Evolutionary conservation across 2,329 filamentous ascomycete species (phyloP).

Genomic region (Neonectria sp.): DNA sequence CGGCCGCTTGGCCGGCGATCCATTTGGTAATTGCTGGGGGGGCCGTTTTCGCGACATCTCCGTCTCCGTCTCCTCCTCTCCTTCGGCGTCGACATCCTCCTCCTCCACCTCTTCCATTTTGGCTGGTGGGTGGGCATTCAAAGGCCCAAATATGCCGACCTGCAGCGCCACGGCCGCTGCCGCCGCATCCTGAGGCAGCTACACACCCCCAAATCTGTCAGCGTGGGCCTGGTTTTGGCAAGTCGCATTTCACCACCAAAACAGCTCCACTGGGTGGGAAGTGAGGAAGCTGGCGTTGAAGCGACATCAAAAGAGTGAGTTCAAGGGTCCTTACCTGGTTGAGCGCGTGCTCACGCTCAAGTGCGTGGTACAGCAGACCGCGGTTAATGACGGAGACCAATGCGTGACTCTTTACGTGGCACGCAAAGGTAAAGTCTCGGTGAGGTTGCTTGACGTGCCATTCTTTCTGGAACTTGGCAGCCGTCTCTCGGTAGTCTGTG

Average conservation of each 20-base stretch:
- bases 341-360: conserved; percentile 69
- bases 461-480: conserved; percentile 78
- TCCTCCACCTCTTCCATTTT: conserved; percentile 54
- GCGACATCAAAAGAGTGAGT: conserved; percentile 18
- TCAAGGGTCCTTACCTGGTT: conserved; percentile 61
- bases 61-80: conserved; percentile 57
- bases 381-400: conserved; percentile 75
- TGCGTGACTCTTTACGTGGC: conserved; percentile 75
- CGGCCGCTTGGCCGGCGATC: conserved; percentile 71
- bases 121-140: conserved; percentile 62
- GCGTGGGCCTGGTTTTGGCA: conserved; percentile 42
- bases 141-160: conserved; percentile 71
- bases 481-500: conserved; percentile 77
- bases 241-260: conserved; percentile 37
- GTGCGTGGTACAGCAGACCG: conserved; percentile 72
- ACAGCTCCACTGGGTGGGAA: conserved; percentile 29
- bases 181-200: conserved; percentile 65
- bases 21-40: conserved; percentile 65
- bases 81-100: conserved; percentile 55
- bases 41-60: conserved; percentile 67
- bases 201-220: conserved; percentile 51
- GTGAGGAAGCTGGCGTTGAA: conserved; percentile 28
- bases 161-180: conserved; percentile 63
- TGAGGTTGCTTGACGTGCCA: conserved; percentile 76
- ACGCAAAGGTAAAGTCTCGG: conserved; percentile 74